Base-by-base conservation (phyloP, 805 yeast species). In the Vanderwaltozyma tropicalis region DNA sequence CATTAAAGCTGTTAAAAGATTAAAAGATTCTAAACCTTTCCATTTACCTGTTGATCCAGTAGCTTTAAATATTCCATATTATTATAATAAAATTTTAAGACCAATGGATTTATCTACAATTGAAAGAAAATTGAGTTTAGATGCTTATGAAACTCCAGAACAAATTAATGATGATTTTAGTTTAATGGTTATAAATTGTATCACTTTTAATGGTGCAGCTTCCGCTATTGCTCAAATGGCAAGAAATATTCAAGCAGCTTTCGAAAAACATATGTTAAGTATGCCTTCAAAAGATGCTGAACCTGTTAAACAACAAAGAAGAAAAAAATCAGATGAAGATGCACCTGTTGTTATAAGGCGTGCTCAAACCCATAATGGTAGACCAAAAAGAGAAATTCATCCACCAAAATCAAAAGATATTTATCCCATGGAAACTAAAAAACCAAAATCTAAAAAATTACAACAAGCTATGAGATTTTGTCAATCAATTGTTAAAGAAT, bases 61-160 rank as follows among this genome's bases (percentile, higher is more conserved):
- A 34, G 86, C 84, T 55, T 73, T 86, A 43, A 86, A 88, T 52
- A 83, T 92, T 39, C 98, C 98, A 3, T 76, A 82, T 45, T 92
- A 92, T 59, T 85, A 80, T 59, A 87, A 86, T 50, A 77, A 74
- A 52, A 77, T 92, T 51, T 70, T 74, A 46, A 69, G 80, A 51
- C 98, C 98, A 28, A 92, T 92, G 96, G 97, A 89, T 59, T 66
- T 92, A 25, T 73, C 88, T 3, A 86, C 96, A 1, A 83, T 92
- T 46, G 98, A 92, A 61, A 74, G 72, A 50, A 89, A 88, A 61
- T 63, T 88, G 28, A 67, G 56, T 29, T 74, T 60, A 7, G 75
- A 77, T 52, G 88, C 85, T 2, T 92, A 88, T 61, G 80, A 72
- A 45, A 68, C 72, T 5, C 78, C 87, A 10, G 72, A 72, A 45